phyloP scores from a whole-genome alignment of 2,329 filamentous ascomycete genomes.

The Nemania abortiva region DNA sequence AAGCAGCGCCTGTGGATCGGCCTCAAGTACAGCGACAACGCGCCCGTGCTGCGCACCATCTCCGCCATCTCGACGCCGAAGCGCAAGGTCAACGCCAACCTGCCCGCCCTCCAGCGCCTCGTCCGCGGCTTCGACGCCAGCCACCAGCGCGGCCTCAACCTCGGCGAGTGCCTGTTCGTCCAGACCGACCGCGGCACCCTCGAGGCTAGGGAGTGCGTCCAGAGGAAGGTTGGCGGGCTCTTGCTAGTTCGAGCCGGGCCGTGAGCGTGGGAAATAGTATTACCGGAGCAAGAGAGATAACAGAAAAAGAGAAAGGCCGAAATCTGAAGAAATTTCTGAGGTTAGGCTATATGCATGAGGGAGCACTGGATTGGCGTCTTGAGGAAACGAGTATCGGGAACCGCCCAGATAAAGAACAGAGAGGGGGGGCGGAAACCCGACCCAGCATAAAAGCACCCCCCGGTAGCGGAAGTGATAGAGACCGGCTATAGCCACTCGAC shows the following conservation, averaged over 20 bases:
- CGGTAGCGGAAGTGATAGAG: not conserved
- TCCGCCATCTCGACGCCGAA: constrained; percentile 79
- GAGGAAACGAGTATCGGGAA: not conserved
- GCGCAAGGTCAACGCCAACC: constrained; percentile 74
- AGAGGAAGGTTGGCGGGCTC: constrained; percentile 83
- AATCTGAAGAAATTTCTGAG: no score
- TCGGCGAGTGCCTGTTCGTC: constrained; percentile 87
- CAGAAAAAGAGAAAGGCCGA: not conserved
- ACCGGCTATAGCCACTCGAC: constrained; percentile 5
- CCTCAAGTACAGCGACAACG: constrained; percentile 88
- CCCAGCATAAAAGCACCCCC: not conserved
- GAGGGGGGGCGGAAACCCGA: not conserved
- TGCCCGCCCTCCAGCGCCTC: constrained; percentile 71
- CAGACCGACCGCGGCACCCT: constrained; percentile 81
- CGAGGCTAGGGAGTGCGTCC: constrained; percentile 85
- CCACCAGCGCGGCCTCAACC: constrained; percentile 73
- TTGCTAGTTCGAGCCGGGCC: constrained; percentile 75
- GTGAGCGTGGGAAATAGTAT: constrained; percentile 26
- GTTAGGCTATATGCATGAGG: not conserved
- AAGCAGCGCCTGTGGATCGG: constrained; percentile 85
- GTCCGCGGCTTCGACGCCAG: constrained; percentile 75
- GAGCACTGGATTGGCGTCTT: not conserved
- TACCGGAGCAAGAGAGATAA: no score
- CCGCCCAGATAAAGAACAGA: not conserved
- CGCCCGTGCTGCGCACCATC: constrained; percentile 79